Conservation (phyloP, 192 early-diverging fungal genomes). For the Gaertneriomyces sp. region DNA sequence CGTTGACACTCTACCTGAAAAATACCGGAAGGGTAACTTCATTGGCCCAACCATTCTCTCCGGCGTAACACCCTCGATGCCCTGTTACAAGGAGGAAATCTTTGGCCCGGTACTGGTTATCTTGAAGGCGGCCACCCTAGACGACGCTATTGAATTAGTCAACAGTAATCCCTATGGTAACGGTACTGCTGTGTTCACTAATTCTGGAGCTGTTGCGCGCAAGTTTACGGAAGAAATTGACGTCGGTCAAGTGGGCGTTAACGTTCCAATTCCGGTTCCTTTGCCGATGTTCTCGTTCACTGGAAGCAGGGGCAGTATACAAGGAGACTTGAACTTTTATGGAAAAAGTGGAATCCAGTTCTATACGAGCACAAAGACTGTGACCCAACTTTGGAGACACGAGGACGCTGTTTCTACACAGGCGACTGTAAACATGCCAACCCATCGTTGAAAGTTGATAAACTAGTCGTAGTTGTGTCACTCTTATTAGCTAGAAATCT, state of each 20-base stretch:
- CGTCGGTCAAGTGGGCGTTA: slow-evolving; percentile 83
- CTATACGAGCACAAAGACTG: slow-evolving; percentile 91
- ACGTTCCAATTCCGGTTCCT: slow-evolving; percentile 94
- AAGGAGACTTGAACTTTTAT: slow-evolving; percentile 94
- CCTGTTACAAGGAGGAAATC: slow-evolving; percentile 90
- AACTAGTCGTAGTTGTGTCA: too few relatives aligned
- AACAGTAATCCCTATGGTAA: slow-evolving; percentile 88
- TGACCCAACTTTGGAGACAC: slow-evolving; percentile 89
- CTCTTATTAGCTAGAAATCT: too few relatives aligned
- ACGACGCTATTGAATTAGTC: slow-evolving; percentile 86
- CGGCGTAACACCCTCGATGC: slow-evolving; percentile 72
- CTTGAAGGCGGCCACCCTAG: slow-evolving; percentile 77
- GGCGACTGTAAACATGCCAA: slow-evolving; percentile 89
- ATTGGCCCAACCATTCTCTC: slow-evolving; percentile 87
- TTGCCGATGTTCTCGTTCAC: slow-evolving; percentile 98
- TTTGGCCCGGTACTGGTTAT: slow-evolving; percentile 91
- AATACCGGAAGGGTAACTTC: slow-evolving; percentile 91
- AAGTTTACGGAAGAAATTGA: slow-evolving; percentile 86
- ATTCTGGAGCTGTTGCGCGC: slow-evolving; percentile 80
- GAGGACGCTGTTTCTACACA: slow-evolving; percentile 69
- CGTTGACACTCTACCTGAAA: slow-evolving; percentile 32
- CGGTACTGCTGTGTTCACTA: slow-evolving; percentile 74
- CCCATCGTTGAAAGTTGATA: slow-evolving; percentile 29
- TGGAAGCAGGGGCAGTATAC: slow-evolving; percentile 82
- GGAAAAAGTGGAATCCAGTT: slow-evolving; percentile 63